Percentiles rank a stretch among this genome's conserved stretches.
These are phyloP conservation scores for Hydnum rufescens DNA, from an alignment of 768 basidiomycete genomes.

Conservation along the genomic window DNA sequence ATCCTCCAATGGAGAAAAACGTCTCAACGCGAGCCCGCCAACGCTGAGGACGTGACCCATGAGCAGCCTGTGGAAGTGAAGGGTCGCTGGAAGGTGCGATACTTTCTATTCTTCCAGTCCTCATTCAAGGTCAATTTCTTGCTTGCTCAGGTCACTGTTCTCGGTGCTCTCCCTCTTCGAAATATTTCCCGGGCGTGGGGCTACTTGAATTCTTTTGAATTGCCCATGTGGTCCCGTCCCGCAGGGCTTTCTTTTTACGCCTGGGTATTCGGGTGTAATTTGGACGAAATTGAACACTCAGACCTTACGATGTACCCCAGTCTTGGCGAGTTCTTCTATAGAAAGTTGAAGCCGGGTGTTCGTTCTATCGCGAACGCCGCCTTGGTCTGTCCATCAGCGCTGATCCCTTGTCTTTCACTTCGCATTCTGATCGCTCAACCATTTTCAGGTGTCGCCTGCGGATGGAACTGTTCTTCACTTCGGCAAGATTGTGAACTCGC, in stretches of 20 bases:
- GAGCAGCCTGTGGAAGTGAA: conserved; percentile 29
- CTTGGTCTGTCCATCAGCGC: conserved; percentile 30
- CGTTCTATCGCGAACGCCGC: conserved; percentile 60
- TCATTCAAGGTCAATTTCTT: no score
- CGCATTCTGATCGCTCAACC: no score
- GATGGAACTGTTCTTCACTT: conserved; percentile 88
- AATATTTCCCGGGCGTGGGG: conserved; percentile 97
- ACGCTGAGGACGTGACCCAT: conserved; percentile 9
- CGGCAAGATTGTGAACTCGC: conserved; percentile 55
- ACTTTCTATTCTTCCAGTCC: conserved; percentile 77
- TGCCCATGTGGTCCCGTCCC: conserved; percentile 92
- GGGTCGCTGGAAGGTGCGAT: conserved; percentile 60
- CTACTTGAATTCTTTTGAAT: conserved; percentile 77
- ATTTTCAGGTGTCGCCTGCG: conserved; percentile 64
- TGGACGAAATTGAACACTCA: conserved; percentile 66
- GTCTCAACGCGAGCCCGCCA: neutral
- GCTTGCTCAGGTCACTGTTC: conserved; percentile 64
- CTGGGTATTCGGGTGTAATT: conserved; percentile 78
- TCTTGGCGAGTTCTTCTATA: conserved; percentile 93
- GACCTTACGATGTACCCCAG: conserved; percentile 66
- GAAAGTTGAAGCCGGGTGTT: conserved; percentile 60
- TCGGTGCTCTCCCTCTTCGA: conserved; percentile 84
- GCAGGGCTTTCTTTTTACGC: conserved; percentile 74
- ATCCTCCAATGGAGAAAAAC: conserved; percentile 53
- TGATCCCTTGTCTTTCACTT: neutral